Percentiles rank a stretch among this genome's conserved stretches.
phyloP scores from a whole-genome alignment of 176 grass and related monocot species.

The Raddia distichophylla region DNA sequence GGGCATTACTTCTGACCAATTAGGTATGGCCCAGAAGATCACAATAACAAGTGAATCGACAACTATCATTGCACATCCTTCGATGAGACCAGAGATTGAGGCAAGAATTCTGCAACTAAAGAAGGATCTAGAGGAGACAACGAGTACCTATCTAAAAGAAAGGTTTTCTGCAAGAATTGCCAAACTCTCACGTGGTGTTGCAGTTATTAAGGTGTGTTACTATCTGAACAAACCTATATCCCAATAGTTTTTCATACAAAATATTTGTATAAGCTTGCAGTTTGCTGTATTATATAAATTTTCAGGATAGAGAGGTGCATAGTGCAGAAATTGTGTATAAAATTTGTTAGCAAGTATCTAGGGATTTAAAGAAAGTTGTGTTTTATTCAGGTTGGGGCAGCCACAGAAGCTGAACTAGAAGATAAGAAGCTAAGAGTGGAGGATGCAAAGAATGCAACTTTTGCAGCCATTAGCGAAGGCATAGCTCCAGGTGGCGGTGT shows the following conservation, averaged over 20 bases:
- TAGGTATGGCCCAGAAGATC: conserved; percentile 89
- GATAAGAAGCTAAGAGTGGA: conserved; percentile 93
- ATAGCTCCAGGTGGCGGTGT: conserved; percentile 85
- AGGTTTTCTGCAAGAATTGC: conserved; percentile 84
- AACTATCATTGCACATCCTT: conserved; percentile 83
- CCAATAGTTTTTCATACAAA: background rate
- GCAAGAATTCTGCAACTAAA: conserved; percentile 94
- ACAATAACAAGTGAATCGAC: conserved; percentile 86
- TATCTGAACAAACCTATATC: conserved; percentile 7
- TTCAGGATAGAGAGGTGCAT: conserved; percentile 2
- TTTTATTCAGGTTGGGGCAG: conserved; percentile 82
- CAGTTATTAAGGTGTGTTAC: conserved; percentile 61
- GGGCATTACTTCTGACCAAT: conserved; percentile 87
- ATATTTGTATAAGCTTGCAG: conserved; percentile 21
- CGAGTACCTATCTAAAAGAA: conserved; percentile 59
- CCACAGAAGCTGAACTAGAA: conserved; percentile 91
- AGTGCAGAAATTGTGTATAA: background rate
- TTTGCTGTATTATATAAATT: conserved; percentile 25
- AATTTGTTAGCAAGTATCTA: conserved; percentile 18
- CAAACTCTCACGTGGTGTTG: conserved; percentile 86
- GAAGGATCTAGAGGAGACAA: conserved; percentile 74
- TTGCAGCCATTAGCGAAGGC: conserved; percentile 90
- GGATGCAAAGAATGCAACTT: conserved; percentile 97
- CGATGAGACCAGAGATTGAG: conserved; percentile 88
- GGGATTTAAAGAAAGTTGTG: conserved; percentile 34